Evolutionary conservation across 2,329 filamentous ascomycete genomes (phyloP), one percentile per base, ranked within the genome.

Genomic region (Cladosporium sp.): DNA sequence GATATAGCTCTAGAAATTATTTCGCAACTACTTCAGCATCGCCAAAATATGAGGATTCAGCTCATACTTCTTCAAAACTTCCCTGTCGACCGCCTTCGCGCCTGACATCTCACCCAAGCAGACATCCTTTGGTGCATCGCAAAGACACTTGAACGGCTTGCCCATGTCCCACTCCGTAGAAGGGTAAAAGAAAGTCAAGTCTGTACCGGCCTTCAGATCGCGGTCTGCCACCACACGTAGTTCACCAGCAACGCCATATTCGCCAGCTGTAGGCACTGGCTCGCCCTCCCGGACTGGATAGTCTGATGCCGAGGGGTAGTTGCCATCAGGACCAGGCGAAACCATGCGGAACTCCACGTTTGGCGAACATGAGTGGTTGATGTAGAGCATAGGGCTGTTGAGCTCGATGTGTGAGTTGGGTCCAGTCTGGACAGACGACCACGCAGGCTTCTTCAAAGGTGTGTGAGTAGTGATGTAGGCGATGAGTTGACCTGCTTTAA

Each of bases 351-450:
- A 82, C 52, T 81, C 74, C 13, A 84, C 61, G 3, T 75, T 76
- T 0, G 82, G 82, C 10, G 66, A 68, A 67, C 80, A 84, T 2
- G 77, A 80, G 69, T 84, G 81, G 70, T 84, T 84, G 71, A 80
- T 77, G 69, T 77, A 84, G 22, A 83, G 76, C 10, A 84, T 71
- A 62, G 82, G 81, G 58, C 75, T 78, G 69, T 83, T 82, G 4
- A 83, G 74, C 62, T 83, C 80, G 62, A 83, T 80, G 68, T 84
- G 80, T 0, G 74, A 71, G 56, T 74, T 72, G 20, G 68, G 67
- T 1, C 74, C 75, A 1, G 77, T 77, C 62, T 84, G 80, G 2
- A 84, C 81, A 3, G 76, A 79, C 1, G 75, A 76, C 72, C 80
- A 83, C 25, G 77, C 76, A 28, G 76, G 75, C 4, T 65, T 69